phyloP scores from a whole-genome alignment of 306 rosid species.

The Gastrolobium bilobum region DNA sequence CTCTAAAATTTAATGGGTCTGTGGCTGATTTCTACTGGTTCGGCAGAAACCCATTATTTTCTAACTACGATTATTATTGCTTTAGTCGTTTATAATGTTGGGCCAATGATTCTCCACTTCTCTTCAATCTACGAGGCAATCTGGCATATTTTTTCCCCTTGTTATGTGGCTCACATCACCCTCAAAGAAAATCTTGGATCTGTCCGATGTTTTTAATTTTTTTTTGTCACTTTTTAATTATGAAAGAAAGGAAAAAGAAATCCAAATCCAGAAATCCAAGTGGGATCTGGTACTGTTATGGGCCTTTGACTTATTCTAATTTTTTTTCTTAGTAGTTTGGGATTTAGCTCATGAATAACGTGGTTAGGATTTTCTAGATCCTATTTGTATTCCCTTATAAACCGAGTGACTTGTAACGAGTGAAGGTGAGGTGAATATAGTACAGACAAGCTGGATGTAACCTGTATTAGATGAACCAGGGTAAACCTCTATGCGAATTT shows the following conservation, averaged over 20 bases:
- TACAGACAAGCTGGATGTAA: no score
- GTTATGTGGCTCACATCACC: background rate
- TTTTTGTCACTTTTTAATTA: background rate
- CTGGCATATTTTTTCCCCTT: background rate
- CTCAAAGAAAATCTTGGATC: background rate
- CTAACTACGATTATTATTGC: background rate
- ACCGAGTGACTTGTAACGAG: no score
- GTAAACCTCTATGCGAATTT: no score
- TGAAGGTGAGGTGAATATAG: no score
- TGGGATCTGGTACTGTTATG: no score
- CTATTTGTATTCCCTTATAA: no score
- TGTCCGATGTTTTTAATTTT: background rate
- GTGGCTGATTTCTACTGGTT: slow-evolving; percentile 16
- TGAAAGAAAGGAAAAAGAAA: background rate
- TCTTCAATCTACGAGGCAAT: background rate
- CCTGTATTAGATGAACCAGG: no score
- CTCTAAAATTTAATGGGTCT: background rate
- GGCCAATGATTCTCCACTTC: slow-evolving; percentile 25
- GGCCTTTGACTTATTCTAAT: no score
- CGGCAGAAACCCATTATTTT: background rate
- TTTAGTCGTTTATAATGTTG: background rate
- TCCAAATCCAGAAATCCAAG: background rate
- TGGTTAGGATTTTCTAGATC: no score
- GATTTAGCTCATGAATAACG: no score
- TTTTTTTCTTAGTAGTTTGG: no score